These are phyloP conservation scores for Candida tetrigidarum DNA, from an alignment of 1,139 yeast genomes.

Conservation along the genomic window DNA sequence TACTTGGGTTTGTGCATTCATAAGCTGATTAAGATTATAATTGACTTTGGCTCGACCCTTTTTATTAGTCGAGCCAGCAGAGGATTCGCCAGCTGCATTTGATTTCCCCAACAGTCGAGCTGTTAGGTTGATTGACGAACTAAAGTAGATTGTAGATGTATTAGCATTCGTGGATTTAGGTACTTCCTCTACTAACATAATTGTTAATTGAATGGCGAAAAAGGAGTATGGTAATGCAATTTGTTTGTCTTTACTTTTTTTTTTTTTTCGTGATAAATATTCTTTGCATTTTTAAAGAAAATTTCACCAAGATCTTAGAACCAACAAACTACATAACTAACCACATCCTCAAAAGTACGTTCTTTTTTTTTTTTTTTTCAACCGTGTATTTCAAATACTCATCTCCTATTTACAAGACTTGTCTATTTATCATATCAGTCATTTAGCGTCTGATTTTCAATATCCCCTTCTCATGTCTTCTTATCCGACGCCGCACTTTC, in stretches of 20 bases:
- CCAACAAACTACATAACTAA: background rate
- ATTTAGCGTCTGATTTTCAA: too few species aligned
- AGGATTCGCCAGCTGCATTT: constrained; percentile 20
- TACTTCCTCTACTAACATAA: constrained; percentile 50
- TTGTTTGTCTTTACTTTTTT: background rate
- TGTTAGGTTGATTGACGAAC: constrained; percentile 47
- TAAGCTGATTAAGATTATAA: constrained; percentile 47
- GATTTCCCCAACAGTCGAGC: constrained; percentile 35
- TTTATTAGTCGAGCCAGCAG: constrained; percentile 18
- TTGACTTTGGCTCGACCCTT: constrained; percentile 46
- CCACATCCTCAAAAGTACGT: background rate
- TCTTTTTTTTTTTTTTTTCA: background rate
- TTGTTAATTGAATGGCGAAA: background rate
- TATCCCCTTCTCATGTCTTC: background rate
- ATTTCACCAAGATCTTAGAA: background rate
- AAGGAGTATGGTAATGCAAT: background rate
- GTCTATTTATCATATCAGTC: background rate
- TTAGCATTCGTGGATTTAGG: constrained; percentile 41
- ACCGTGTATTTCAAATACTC: too few species aligned
- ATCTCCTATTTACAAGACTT: constrained; percentile 1
- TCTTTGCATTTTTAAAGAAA: background rate
- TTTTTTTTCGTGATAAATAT: background rate
- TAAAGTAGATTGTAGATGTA: constrained; percentile 45
- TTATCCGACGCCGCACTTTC: constrained; percentile 21
- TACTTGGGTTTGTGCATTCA: constrained; percentile 49